phyloP scores from a whole-genome alignment of 768 basidiomycete genomes.

The Mycena indigotica region DNA sequence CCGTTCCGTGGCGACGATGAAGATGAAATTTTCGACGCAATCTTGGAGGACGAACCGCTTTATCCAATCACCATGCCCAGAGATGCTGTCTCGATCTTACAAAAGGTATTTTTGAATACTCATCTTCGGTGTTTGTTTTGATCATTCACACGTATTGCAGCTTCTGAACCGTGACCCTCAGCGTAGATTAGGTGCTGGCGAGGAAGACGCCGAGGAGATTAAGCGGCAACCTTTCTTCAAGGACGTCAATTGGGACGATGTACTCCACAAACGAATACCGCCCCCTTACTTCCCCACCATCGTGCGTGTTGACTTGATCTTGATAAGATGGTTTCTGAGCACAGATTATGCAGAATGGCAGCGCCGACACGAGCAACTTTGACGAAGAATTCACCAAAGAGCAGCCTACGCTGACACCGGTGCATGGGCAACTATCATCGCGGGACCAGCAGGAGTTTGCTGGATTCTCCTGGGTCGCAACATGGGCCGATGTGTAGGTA shows the following conservation, averaged over 20 bases:
- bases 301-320: slow-evolving; percentile 48
- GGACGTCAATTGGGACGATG: slow-evolving; percentile 95
- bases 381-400: slow-evolving; percentile 97
- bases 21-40: slow-evolving; percentile 99
- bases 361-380: slow-evolving; percentile 90
- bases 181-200: slow-evolving; percentile 88
- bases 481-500: slow-evolving; percentile 61
- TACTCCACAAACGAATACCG: slow-evolving; percentile 95
- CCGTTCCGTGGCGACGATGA: slow-evolving; percentile 99
- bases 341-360: slow-evolving; percentile 61
- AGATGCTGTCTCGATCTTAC: slow-evolving; percentile 92
- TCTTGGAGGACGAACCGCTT: slow-evolving; percentile 95
- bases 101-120: slow-evolving; percentile 61
- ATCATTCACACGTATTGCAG: slow-evolving; percentile 46
- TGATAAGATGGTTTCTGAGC: not conserved
- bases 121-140: slow-evolving; percentile 8
- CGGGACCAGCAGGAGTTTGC: slow-evolving; percentile 95
- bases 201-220: slow-evolving; percentile 94
- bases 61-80: slow-evolving; percentile 99
- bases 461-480: slow-evolving; percentile 92
- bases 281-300: slow-evolving; percentile 97
- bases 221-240: slow-evolving; percentile 98
- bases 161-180: slow-evolving; percentile 88
- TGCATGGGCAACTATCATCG: slow-evolving; percentile 88
- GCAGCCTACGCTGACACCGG: slow-evolving; percentile 95